Evolutionary conservation across 768 basidiomycete genomes (phyloP), one percentile per base, ranked within the genome.

Genomic region (Phaeotremella fagi): DNA sequence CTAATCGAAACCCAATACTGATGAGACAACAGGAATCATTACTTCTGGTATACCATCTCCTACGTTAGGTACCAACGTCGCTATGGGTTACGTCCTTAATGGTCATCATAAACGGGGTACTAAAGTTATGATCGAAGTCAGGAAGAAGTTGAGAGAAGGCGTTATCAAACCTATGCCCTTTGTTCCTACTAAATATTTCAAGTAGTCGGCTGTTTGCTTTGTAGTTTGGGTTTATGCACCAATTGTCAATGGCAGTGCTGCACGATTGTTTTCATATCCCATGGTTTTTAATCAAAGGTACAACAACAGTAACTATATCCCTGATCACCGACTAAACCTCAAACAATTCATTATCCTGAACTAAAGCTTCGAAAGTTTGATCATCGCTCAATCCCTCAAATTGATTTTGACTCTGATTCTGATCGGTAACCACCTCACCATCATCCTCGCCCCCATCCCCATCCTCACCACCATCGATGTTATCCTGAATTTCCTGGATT

Each of bases 31-130:
- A 82, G 89, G 90, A 29, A 70, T 75, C 12, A 82, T 98, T 42
- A 99, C 92, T 0, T 97, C 91, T 0, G 95, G 94, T 42, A 95
- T 98, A 57, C 95, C 95, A 14, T 90, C 90, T 0, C 94, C 92
- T 0, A 86, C 89, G 1, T 78, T 90, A 2, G 83, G 82, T 1
- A 85, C 85, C 72, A 97, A 99, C 74, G 89, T 98, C 62, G 90
- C 92, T 0, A 98, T 98, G 94, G 94, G 84, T 0, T 98, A 98
- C 65, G 80, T 97, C 43, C 71, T 78, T 58, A 59, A 59, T 18
- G 90, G 90, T 0, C 83, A 79, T 75, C 88, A 94, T 77, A 97
- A 91, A 77, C 92, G 88, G 73, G 90, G 88, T 11, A 94, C 86
- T 0, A 82, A 85, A 69, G 78, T 98, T 3, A 79, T 81, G 45